Conservation (phyloP, 2,329 filamentous ascomycete genomes). For the Scorias spongiosa region DNA sequence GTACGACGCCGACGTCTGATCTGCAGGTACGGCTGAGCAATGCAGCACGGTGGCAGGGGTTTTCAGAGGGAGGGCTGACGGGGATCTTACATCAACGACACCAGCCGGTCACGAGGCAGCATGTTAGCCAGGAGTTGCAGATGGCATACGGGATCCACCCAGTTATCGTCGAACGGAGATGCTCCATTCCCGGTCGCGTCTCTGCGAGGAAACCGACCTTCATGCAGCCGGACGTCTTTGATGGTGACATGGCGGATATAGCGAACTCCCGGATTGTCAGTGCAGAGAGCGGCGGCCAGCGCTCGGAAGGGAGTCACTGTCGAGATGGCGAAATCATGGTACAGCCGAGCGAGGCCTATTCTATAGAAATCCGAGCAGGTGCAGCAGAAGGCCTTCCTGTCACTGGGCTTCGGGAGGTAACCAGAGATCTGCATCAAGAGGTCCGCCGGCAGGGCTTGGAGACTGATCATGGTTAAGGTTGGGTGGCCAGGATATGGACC, state of each 20-base stretch:
- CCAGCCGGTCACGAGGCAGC: not conserved
- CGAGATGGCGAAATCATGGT: not conserved
- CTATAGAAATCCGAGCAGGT: not conserved
- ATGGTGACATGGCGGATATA: constrained; percentile 2
- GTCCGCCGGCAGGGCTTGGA: not conserved
- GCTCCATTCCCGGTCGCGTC: no score
- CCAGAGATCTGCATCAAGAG: not conserved
- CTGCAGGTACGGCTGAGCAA: no score
- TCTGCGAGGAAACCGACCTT: no score
- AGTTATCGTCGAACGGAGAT: not conserved
- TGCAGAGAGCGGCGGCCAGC: constrained; percentile 1
- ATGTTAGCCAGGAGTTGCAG: not conserved
- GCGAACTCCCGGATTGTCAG: constrained; percentile 2
- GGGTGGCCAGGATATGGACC: no score
- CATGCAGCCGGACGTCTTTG: not conserved
- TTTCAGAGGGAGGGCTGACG: no score
- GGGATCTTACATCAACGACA: not conserved
- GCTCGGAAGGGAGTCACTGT: not conserved
- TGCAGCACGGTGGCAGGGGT: no score
- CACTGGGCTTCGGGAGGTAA: not conserved
- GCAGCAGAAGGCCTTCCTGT: not conserved
- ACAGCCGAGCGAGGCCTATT: not conserved
- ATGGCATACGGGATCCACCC: not conserved
- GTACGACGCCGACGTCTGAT: no score
- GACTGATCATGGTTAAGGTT: not conserved